Conservation (phyloP, 768 basidiomycete genomes). For the Calocybe gangraenosa region DNA sequence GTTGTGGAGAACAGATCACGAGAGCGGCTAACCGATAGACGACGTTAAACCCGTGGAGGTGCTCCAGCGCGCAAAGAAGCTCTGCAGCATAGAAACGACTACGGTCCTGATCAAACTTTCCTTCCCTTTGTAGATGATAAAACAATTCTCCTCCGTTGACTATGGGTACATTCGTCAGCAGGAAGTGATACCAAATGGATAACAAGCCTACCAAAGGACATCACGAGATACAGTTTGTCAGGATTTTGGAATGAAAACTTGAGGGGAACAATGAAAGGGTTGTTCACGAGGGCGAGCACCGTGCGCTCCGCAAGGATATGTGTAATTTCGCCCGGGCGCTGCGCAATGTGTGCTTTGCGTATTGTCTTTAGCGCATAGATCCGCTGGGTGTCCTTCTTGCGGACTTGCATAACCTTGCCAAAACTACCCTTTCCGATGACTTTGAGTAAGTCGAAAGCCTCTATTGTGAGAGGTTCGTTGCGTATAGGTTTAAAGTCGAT, state of each 20-base stretch:
- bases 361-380: conserved; percentile 99
- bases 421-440: conserved; percentile 98
- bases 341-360: conserved; percentile 96
- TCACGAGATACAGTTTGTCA: conserved; percentile 94
- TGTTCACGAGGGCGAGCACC: conserved; percentile 94
- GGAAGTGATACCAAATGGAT: conserved; percentile 1
- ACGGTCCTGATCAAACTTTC: conserved; percentile 90
- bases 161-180: conserved; percentile 21
- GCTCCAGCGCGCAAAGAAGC: conserved; percentile 89
- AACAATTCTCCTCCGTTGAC: conserved; percentile 98
- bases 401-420: conserved; percentile 99
- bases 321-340: conserved; percentile 93
- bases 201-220: conserved; percentile 78
- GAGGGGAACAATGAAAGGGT: conserved; percentile 97
- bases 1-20: not conserved
- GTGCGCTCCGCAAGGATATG: conserved; percentile 98
- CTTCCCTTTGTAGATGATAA: conserved; percentile 95
- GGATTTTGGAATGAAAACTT: conserved; percentile 99
- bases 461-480: conserved; percentile 86
- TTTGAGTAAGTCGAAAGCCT: conserved; percentile 93
- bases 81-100: conserved; percentile 99
- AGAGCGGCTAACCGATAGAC: conserved; percentile 75
- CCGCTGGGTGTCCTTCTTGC: conserved; percentile 96
- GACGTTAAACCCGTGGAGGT: conserved; percentile 96
- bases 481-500: conserved; percentile 89